phyloP scores from a whole-genome alignment of 805 yeast species.

The Hanseniaspora hatyaiensis region DNA sequence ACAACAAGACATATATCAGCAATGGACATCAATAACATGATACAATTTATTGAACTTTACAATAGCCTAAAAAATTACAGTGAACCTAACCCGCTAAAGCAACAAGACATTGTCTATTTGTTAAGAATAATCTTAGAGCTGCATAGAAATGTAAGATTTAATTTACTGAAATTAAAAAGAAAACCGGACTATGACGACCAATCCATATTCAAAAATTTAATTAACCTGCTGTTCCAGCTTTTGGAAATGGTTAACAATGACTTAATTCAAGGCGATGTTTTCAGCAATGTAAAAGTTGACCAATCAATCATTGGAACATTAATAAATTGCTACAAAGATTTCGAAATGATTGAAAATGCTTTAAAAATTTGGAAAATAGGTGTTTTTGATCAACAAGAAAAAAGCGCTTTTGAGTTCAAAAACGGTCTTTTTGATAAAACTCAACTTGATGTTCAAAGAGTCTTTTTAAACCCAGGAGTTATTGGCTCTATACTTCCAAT shows the following conservation, averaged over 20 bases:
- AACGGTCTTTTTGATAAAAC: constrained; percentile 21
- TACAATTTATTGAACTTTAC: constrained; percentile 15
- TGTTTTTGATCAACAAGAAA: constrained; percentile 33
- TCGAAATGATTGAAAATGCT: constrained; percentile 50
- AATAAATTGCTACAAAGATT: constrained; percentile 49
- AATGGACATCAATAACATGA: constrained; percentile 12
- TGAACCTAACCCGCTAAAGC: constrained; percentile 8
- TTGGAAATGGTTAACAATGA: constrained; percentile 43
- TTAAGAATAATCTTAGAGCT: constrained; percentile 13
- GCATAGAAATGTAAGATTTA: constrained; percentile 22
- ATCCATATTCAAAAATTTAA: constrained; percentile 45
- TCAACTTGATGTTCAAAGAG: constrained; percentile 7
- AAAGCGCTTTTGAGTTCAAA: constrained; percentile 21
- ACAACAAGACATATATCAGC: constrained; percentile 11
- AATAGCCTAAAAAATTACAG: background rate
- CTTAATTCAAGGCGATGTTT: constrained; percentile 25
- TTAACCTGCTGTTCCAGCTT: constrained; percentile 38
- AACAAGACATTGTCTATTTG: constrained; percentile 13
- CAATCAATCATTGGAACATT: constrained; percentile 48
- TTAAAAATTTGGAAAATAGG: constrained; percentile 61
- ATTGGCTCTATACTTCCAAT: constrained; percentile 60
- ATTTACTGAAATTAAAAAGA: constrained; percentile 43
- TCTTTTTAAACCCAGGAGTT: constrained; percentile 50
- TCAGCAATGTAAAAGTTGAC: constrained; percentile 30
- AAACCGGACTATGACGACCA: constrained; percentile 51